Evolutionary conservation across 495 filamentous ascomycete species (phyloP).

Genomic region (Penicillium antarcticum): DNA sequence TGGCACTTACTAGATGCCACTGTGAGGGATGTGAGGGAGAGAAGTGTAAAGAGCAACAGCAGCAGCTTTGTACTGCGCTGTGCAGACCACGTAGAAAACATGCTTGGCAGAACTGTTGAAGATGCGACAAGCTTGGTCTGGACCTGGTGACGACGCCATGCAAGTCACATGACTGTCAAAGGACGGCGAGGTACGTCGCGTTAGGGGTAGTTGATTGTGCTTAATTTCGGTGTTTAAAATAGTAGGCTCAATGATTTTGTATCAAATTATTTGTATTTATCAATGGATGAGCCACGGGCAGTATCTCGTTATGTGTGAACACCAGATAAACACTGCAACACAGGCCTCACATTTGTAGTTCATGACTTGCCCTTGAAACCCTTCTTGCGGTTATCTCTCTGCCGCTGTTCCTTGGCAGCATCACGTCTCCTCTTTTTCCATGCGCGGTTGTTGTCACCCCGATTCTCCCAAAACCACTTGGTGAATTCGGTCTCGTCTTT

Average conservation of each 20-base stretch:
- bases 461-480: conserved; percentile 89
- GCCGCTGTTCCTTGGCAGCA: conserved; percentile 79
- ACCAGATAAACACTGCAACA: not conserved
- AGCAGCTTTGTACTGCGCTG: conserved; percentile 9
- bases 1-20: conserved; percentile 31
- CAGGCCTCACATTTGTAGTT: not conserved
- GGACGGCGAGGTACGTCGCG: too few relatives aligned
- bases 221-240: not conserved
- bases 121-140: not conserved
- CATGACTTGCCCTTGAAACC: conserved; percentile 46
- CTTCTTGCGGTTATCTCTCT: conserved; percentile 74
- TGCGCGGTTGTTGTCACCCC: conserved; percentile 82
- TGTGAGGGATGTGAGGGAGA: conserved; percentile 24
- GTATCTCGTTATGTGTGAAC: not conserved
- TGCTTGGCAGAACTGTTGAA: conserved; percentile 7
- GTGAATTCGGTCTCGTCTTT: conserved; percentile 67
- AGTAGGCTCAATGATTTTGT: not conserved
- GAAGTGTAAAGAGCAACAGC: conserved; percentile 19
- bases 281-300: not conserved
- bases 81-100: conserved; percentile 2
- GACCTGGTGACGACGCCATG: conserved; percentile 12
- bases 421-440: conserved; percentile 87
- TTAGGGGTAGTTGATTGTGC: too few relatives aligned
- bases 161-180: conserved; percentile 6
- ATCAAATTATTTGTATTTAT: not conserved